phyloP scores from a whole-genome alignment of 192 early-diverging fungal species.

The Fimicolochytrium jonesii region DNA sequence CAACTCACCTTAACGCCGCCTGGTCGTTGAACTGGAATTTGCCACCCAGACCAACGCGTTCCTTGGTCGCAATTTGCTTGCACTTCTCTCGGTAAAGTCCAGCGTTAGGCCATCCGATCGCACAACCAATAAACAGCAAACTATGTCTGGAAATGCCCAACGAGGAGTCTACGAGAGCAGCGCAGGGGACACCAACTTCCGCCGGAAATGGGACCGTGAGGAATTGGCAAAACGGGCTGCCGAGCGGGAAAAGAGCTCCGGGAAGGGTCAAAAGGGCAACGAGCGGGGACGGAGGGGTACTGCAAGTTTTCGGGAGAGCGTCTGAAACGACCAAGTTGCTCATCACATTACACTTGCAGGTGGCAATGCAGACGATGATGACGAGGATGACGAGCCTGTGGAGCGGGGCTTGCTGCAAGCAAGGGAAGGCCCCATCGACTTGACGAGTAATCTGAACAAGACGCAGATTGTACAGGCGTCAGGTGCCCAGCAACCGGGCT shows the following conservation, averaged over 20 bases:
- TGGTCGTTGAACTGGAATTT: too few species aligned
- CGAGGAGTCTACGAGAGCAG: conserved; percentile 10
- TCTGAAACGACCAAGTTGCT: too few species aligned
- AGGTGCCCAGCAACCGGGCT: conserved; percentile 75
- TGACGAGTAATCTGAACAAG: conserved; percentile 75
- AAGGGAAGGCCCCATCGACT: conserved; percentile 59
- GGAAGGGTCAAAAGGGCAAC: conserved; percentile 28
- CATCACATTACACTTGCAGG: too few species aligned
- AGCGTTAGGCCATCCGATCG: too few species aligned
- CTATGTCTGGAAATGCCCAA: too few species aligned
- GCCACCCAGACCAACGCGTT: too few species aligned
- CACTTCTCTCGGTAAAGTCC: too few species aligned
- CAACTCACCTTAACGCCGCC: too few species aligned
- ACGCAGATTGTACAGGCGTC: conserved; percentile 71
- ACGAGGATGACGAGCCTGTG: conserved; percentile 18
- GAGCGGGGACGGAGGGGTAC: conserved; percentile 54
- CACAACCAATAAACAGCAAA: too few species aligned
- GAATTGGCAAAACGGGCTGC: conserved; percentile 65
- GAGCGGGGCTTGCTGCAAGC: conserved; percentile 45
- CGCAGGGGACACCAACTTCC: conserved; percentile 47
- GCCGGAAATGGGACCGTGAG: conserved; percentile 67
- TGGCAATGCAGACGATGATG: conserved; percentile 28
- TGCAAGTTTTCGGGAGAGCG: background rate
- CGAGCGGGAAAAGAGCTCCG: conserved; percentile 43
- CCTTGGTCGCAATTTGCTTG: too few species aligned